Percentiles rank a stretch among this genome's conserved stretches.
Evolutionary conservation across 192 early-diverging fungal species (phyloP).

Genomic region (Entomortierella chlamydospora): DNA sequence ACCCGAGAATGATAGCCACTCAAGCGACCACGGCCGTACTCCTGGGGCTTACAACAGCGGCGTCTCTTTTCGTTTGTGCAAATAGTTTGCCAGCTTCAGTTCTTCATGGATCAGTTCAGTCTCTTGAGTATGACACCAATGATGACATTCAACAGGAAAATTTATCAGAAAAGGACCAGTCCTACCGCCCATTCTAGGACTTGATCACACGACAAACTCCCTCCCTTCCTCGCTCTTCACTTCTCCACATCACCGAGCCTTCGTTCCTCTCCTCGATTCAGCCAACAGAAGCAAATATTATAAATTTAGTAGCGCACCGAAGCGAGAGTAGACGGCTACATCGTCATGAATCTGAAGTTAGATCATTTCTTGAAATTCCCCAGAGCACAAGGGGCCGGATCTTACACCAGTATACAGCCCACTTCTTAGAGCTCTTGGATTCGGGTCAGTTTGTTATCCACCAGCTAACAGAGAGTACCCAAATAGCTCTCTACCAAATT

Average conservation of each 20-base stretch:
- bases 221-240: background rate
- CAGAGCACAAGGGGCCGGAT: conserved; percentile 24
- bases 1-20: background rate
- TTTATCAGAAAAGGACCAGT: background rate
- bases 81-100: conserved; percentile 18
- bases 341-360: background rate
- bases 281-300: background rate
- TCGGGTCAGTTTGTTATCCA: conserved; percentile 37
- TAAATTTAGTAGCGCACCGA: background rate
- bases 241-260: background rate
- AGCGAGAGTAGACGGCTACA: background rate
- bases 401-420: conserved; percentile 35
- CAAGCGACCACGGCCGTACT: conserved; percentile 2
- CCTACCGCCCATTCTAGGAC: background rate
- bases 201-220: conserved; percentile 3
- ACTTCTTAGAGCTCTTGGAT: conserved; percentile 32
- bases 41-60: conserved; percentile 30
- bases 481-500: conserved; percentile 16
- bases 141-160: background rate
- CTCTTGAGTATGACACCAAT: background rate
- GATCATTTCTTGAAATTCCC: background rate
- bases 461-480: conserved; percentile 36
- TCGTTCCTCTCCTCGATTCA: background rate
- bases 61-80: conserved; percentile 17
- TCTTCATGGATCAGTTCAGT: background rate